Evolutionary conservation across 768 basidiomycete genomes (phyloP).

Genomic region (Imleria badia): DNA sequence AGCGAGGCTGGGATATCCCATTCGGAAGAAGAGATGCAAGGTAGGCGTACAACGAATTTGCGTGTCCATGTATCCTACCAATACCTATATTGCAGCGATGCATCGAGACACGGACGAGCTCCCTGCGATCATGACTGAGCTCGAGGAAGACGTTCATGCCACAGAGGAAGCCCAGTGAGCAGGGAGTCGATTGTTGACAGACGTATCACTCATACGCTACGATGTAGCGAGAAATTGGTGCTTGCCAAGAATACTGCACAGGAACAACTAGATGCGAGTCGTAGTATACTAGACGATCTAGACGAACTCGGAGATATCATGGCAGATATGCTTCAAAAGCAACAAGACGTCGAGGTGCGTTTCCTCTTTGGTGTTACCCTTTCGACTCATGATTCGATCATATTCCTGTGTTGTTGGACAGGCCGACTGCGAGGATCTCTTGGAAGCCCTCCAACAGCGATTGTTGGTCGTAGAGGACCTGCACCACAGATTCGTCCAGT

Average conservation of each 20-base stretch:
- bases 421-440: conserved; percentile 52
- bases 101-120: conserved; percentile 78
- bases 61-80: not conserved
- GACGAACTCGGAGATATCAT: conserved; percentile 81
- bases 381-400: not conserved
- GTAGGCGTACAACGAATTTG: conserved; percentile 33
- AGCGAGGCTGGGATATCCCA: conserved; percentile 69
- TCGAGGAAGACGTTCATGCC: conserved; percentile 55
- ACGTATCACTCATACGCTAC: conserved; percentile 1
- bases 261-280: conserved; percentile 50
- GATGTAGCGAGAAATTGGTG: conserved; percentile 51
- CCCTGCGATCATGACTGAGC: conserved; percentile 68
- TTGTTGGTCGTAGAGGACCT: conserved; percentile 62
- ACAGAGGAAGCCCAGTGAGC: conserved; percentile 62
- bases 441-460: conserved; percentile 59
- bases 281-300: conserved; percentile 56
- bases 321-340: conserved; percentile 70
- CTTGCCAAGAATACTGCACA: conserved; percentile 43
- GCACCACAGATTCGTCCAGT: conserved; percentile 63
- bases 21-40: conserved; percentile 66
- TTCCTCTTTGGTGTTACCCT: not conserved
- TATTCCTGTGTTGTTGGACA: conserved; percentile 20
- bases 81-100: conserved; percentile 53
- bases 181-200: not conserved
- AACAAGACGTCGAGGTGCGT: conserved; percentile 66